These are phyloP conservation scores for Primulina huaijiensis DNA, from an alignment of 257 asterid genomes.

Conservation along the genomic window DNA sequence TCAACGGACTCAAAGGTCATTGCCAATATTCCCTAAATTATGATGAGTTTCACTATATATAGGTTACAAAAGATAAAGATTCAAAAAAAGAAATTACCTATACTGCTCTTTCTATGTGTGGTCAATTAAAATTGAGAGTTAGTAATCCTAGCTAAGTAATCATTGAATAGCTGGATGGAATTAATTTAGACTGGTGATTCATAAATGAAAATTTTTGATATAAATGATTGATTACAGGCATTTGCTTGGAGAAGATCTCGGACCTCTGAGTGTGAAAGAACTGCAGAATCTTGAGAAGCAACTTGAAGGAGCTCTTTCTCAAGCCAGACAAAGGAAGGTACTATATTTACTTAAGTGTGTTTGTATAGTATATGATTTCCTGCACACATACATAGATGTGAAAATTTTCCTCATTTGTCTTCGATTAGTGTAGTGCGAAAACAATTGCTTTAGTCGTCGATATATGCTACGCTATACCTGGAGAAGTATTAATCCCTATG, in stretches of 20 bases:
- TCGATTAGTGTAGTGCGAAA: neutral
- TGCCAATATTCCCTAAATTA: neutral
- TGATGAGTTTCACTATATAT: neutral
- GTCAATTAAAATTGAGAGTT: neutral
- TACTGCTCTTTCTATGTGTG: neutral
- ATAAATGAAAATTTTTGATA: neutral
- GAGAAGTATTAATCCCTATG: neutral
- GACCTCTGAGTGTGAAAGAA: conserved; percentile 78
- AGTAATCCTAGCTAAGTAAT: neutral
- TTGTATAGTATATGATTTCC: too few relatives aligned
- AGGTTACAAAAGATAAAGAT: too few relatives aligned
- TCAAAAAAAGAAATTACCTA: neutral
- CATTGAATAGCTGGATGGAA: neutral
- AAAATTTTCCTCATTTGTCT: neutral
- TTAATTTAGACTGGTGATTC: neutral
- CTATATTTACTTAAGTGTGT: neutral
- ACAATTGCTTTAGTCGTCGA: neutral
- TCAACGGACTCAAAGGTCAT: conserved; percentile 82
- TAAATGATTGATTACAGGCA: conserved; percentile 43
- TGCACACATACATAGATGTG: too few relatives aligned
- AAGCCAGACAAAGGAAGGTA: conserved; percentile 93
- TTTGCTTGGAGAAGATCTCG: conserved; percentile 93
- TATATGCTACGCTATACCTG: neutral
- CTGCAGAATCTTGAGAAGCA: conserved; percentile 90
- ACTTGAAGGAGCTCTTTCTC: conserved; percentile 85